These are phyloP conservation scores for Floccularia luteovirens DNA, from an alignment of 768 basidiomycete genomes.

Conservation along the genomic window DNA sequence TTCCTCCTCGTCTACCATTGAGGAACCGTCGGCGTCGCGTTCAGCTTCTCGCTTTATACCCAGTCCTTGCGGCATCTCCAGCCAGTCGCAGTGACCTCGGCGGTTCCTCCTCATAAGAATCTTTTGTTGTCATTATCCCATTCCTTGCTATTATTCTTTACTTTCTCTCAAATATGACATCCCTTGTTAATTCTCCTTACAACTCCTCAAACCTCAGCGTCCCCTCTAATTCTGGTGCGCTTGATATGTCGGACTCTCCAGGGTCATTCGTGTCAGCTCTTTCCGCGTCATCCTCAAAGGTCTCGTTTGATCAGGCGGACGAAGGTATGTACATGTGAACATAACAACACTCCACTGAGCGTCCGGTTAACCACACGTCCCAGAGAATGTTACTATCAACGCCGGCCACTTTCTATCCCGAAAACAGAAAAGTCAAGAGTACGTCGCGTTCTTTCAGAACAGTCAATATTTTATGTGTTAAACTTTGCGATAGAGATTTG, in stretches of 20 bases:
- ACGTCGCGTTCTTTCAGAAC: conserved; percentile 24
- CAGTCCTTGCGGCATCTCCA: conserved; percentile 24
- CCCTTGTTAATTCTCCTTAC: conserved; percentile 25
- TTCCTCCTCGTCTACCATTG: conserved; percentile 15
- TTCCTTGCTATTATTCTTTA: conserved; percentile 13
- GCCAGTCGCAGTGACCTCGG: conserved; percentile 38
- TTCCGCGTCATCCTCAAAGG: conserved; percentile 45
- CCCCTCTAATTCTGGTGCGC: conserved; percentile 24
- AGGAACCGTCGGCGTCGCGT: conserved; percentile 45
- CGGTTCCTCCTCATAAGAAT: conserved; percentile 38
- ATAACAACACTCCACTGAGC: conserved; percentile 7
- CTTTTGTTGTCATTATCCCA: conserved; percentile 10
- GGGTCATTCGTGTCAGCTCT: conserved; percentile 22
- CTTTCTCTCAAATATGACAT: conserved; percentile 18
- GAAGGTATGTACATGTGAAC: conserved; percentile 50
- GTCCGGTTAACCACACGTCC: conserved; percentile 7
- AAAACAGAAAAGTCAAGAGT: conserved; percentile 63
- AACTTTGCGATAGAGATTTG: conserved; percentile 48
- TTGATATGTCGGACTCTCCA: conserved; percentile 27
- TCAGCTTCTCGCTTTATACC: conserved; percentile 36
- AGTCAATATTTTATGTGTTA: conserved; percentile 7
- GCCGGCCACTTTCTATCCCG: conserved; percentile 36
- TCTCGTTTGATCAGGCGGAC: conserved; percentile 49
- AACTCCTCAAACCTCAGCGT: conserved; percentile 14
- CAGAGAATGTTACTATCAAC: conserved; percentile 74